Evolutionary conservation across 139 green algal species (phyloP).

Genomic region (Chlamydomonas sphaeroides): DNA sequence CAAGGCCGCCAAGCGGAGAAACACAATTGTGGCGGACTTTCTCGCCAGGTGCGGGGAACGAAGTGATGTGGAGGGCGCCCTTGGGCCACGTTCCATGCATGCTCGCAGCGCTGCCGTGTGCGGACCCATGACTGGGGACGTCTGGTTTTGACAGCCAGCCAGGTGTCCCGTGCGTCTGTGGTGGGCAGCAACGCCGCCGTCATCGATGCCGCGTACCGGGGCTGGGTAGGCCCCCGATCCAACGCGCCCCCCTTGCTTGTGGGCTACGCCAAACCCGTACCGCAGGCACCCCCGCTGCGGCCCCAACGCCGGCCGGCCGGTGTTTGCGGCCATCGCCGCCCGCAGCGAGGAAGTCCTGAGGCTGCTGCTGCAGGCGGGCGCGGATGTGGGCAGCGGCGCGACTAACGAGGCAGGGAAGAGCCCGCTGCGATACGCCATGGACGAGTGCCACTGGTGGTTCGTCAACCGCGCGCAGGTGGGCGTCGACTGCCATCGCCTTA

Average conservation of each 20-base stretch:
- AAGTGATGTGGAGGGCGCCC: too few species aligned
- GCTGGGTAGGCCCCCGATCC: too few species aligned
- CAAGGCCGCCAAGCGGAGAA: background rate
- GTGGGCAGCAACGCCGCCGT: background rate
- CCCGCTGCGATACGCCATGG: background rate
- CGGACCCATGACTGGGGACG: too few species aligned
- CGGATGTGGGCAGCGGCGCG: background rate
- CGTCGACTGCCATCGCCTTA: too few species aligned
- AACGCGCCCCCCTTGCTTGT: too few species aligned
- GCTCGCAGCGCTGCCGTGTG: too few species aligned
- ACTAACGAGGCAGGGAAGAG: background rate
- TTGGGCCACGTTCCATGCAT: too few species aligned
- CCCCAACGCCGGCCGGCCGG: background rate
- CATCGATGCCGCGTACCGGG: too few species aligned
- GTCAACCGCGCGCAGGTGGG: background rate
- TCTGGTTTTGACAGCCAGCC: too few species aligned
- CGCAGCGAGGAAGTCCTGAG: background rate
- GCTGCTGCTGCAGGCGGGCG: conserved; percentile 2
- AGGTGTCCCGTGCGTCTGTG: too few species aligned
- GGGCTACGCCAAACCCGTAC: background rate
- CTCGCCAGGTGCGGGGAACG: too few species aligned
- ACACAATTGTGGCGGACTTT: too few species aligned
- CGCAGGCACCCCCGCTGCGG: background rate
- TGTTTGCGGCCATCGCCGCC: conserved; percentile 16
- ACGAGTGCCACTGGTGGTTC: background rate